Conservation (phyloP, 2,329 filamentous ascomycete genomes). For the Trichocomaceae sp. region DNA sequence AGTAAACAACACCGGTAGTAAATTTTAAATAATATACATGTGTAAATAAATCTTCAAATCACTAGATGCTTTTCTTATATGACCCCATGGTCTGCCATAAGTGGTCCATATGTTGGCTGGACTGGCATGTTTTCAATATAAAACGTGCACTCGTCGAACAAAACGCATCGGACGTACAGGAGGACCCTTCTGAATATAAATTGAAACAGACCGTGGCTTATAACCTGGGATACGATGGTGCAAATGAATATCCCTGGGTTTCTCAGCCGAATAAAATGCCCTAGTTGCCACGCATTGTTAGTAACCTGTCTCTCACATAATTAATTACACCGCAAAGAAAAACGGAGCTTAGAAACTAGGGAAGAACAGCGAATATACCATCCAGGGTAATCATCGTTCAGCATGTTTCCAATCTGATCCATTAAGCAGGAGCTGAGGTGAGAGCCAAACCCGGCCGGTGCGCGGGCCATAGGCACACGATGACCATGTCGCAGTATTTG, state of each 20-base stretch:
- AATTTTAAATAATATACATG: too few species aligned
- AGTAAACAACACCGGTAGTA: too few species aligned
- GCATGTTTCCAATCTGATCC: neutral
- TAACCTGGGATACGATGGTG: neutral
- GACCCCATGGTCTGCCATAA: neutral
- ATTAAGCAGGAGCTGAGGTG: neutral
- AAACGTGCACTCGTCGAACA: neutral
- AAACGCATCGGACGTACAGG: neutral
- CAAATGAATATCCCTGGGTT: neutral
- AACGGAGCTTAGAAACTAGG: neutral
- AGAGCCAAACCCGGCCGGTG: neutral
- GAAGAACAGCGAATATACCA: neutral
- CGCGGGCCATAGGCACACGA: neutral
- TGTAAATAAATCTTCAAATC: neutral
- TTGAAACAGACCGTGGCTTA: neutral
- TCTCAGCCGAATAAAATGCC: neutral
- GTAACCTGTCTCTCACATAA: neutral
- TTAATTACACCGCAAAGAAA: too few species aligned
- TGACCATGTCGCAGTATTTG: neutral
- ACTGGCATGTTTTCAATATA: neutral
- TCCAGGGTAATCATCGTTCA: neutral
- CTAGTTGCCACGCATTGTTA: neutral
- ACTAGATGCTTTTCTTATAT: neutral
- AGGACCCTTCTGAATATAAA: neutral
- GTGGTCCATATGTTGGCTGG: neutral